A percentile compares a stretch with the other conserved stretches of the same genome.
Evolutionary conservation across 83 land plant species (phyloP).

Genomic region (Picea abies): DNA sequence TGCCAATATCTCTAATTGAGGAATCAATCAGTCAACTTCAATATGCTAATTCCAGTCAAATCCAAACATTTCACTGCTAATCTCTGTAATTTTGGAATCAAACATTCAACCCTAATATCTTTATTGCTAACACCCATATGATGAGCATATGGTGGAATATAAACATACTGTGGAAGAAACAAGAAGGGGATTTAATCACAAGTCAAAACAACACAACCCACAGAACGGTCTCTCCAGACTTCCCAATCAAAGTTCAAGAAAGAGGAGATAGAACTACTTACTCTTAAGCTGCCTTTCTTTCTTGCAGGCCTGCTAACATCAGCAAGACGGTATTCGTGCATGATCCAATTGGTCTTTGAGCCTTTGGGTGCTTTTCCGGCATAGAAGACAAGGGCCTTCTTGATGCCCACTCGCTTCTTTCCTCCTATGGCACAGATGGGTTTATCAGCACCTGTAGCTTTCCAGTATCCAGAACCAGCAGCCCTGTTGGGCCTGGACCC

Average conservation of each 20-base stretch:
- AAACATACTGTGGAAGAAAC: too few relatives aligned
- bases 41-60: too few relatives aligned
- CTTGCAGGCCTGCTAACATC: slow-evolving; percentile 9
- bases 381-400: slow-evolving; percentile 19
- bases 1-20: too few relatives aligned
- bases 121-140: too few relatives aligned
- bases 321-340: slow-evolving; percentile 19
- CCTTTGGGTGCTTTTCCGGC: slow-evolving; percentile 19
- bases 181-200: too few relatives aligned
- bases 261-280: background rate
- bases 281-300: slow-evolving; percentile 18
- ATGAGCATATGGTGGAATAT: too few relatives aligned
- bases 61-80: too few relatives aligned
- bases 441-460: slow-evolving; percentile 18
- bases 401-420: slow-evolving; percentile 20
- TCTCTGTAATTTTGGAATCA: too few relatives aligned
- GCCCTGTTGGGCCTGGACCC: slow-evolving; percentile 20
- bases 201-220: too few relatives aligned
- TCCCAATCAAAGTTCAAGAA: background rate
- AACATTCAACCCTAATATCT: too few relatives aligned
- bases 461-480: slow-evolving; percentile 17
- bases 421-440: slow-evolving; percentile 8
- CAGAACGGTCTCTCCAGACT: too few relatives aligned
- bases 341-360: slow-evolving; percentile 17
- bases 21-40: too few relatives aligned